phyloP scores from a whole-genome alignment of 2,329 filamentous ascomycete species.

The Diaporthe sp. region DNA sequence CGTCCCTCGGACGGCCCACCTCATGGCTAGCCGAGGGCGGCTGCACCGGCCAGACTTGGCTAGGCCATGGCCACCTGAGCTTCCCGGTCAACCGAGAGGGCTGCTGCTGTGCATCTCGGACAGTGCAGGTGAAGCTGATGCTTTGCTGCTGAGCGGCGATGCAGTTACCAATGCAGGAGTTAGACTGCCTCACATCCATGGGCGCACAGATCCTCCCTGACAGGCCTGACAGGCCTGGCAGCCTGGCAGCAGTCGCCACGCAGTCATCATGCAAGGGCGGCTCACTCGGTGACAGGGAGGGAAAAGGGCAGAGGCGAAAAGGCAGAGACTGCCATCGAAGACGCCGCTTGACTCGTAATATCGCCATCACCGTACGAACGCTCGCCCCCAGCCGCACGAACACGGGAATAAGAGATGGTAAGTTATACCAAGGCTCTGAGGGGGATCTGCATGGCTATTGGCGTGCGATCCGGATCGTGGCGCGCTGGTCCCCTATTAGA shows the following conservation, averaged over 20 bases:
- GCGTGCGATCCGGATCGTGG: not conserved
- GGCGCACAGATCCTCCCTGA: not conserved
- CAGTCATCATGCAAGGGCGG: conserved; percentile 25
- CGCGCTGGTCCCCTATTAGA: not conserved
- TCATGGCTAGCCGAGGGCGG: conserved; percentile 4
- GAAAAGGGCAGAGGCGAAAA: not conserved
- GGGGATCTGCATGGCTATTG: not conserved
- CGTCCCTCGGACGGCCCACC: not conserved
- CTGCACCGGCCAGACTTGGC: conserved; percentile 5
- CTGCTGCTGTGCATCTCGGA: not conserved
- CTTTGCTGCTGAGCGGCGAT: conserved; percentile 11
- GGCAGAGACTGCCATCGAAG: conserved; percentile 3
- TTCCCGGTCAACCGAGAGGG: not conserved
- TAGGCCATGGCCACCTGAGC: not conserved
- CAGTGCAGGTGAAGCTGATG: not conserved
- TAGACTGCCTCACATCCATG: not conserved
- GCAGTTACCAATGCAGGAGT: conserved; percentile 1
- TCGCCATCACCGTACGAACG: conserved; percentile 18
- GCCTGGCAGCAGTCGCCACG: conserved; percentile 17
- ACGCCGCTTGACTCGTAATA: conserved; percentile 21
- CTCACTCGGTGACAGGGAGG: conserved; percentile 16
- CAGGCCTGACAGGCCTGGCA: not conserved
- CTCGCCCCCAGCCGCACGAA: not conserved
- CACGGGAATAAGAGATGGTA: not conserved
- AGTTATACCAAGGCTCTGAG: not conserved